Evolutionary conservation across 164 flowering plant species (phyloP).

Genomic region (Vitis amurensis): DNA sequence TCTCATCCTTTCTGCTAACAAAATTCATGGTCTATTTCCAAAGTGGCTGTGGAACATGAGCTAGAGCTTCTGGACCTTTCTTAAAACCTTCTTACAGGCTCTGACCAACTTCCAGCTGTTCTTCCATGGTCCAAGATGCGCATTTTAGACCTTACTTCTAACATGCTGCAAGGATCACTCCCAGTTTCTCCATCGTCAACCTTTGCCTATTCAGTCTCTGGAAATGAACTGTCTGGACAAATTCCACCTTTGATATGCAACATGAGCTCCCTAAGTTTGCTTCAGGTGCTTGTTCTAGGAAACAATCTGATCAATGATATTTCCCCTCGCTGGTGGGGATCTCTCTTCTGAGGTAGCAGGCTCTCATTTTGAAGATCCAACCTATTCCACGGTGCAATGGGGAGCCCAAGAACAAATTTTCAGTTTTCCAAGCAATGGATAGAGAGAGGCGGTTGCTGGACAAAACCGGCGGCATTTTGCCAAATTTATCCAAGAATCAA

Average conservation of each 20-base stretch:
- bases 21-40: slow-evolving; percentile 20
- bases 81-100: slow-evolving; percentile 5
- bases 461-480: slow-evolving; percentile 19
- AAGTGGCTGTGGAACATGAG: slow-evolving; percentile 17
- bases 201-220: not conserved
- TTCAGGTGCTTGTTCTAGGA: slow-evolving; percentile 12
- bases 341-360: slow-evolving; percentile 2
- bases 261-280: not conserved
- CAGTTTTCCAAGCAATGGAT: too few relatives aligned
- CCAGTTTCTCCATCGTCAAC: slow-evolving; percentile 15
- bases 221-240: slow-evolving; percentile 14
- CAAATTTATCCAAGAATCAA: slow-evolving; percentile 22
- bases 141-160: not conserved
- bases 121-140: slow-evolving; percentile 4
- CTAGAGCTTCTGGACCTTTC: not conserved
- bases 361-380: slow-evolving; percentile 14
- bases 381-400: not conserved
- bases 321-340: slow-evolving; percentile 21
- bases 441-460: not conserved
- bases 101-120: not conserved
- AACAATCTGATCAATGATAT: slow-evolving; percentile 12
- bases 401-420: too few relatives aligned
- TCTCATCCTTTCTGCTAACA: slow-evolving; percentile 9
- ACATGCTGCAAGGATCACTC: slow-evolving; percentile 16
- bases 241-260: slow-evolving; percentile 17